phyloP scores from a whole-genome alignment of 1,139 yeast species.

The Lizanozyma gosingica region DNA sequence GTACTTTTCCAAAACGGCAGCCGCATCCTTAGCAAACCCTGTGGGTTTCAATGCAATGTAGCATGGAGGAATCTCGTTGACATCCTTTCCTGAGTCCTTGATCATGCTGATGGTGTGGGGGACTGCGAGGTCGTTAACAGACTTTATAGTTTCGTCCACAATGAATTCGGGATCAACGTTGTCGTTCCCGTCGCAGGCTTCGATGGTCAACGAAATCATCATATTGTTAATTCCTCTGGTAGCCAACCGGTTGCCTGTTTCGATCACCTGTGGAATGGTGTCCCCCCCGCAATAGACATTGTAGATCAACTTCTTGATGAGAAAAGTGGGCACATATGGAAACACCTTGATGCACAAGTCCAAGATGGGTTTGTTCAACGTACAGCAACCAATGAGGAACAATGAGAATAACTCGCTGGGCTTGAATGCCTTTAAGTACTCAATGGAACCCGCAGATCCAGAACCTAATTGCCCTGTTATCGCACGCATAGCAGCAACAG shows the following conservation, averaged over 20 bases:
- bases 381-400: slow-evolving; percentile 59
- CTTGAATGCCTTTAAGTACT: slow-evolving; percentile 27
- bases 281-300: slow-evolving; percentile 92
- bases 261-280: slow-evolving; percentile 54
- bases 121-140: slow-evolving; percentile 61
- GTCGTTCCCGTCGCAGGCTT: slow-evolving; percentile 74
- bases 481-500: slow-evolving; percentile 1
- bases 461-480: not conserved
- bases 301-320: slow-evolving; percentile 68
- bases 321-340: slow-evolving; percentile 65
- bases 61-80: slow-evolving; percentile 67
- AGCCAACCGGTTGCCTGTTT: slow-evolving; percentile 60
- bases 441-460: slow-evolving; percentile 6
- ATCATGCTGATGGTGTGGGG: slow-evolving; percentile 58
- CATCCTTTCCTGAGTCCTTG: slow-evolving; percentile 30
- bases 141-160: slow-evolving; percentile 56
- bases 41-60: slow-evolving; percentile 92
- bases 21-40: slow-evolving; percentile 74
- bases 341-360: slow-evolving; percentile 55
- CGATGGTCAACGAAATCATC: slow-evolving; percentile 91
- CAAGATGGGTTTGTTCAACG: slow-evolving; percentile 53
- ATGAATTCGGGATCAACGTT: slow-evolving; percentile 57
- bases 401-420: slow-evolving; percentile 46
- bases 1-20: slow-evolving; percentile 60
- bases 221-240: slow-evolving; percentile 78